Percentiles rank a stretch among this genome's conserved stretches.
Evolutionary conservation across 202 grass and related monocot species (phyloP).

Genomic region (Sporobolus alterniflorus): DNA sequence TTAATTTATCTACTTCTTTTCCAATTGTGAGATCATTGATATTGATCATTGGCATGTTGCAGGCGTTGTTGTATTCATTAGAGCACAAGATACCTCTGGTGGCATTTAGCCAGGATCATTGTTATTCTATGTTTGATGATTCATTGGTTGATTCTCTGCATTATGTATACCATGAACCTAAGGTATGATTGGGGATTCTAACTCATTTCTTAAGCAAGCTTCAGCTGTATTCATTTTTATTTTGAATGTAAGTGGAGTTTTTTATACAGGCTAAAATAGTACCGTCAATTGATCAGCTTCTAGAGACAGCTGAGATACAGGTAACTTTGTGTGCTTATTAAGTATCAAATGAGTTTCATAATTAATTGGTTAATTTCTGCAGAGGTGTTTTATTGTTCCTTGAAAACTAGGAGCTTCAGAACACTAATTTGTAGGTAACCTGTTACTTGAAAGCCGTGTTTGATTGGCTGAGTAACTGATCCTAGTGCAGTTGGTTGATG

Average conservation of each 20-base stretch:
- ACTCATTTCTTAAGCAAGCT: slow-evolving; percentile 15
- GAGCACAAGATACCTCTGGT: slow-evolving; percentile 86
- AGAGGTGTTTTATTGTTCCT: background rate
- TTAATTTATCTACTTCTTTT: slow-evolving; percentile 9
- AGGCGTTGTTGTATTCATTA: slow-evolving; percentile 88
- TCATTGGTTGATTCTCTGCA: slow-evolving; percentile 92
- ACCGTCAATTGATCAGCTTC: slow-evolving; percentile 73
- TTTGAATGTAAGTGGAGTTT: slow-evolving; percentile 39
- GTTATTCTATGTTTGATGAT: slow-evolving; percentile 88
- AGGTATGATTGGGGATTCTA: slow-evolving; percentile 49
- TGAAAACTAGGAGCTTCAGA: slow-evolving; percentile 1
- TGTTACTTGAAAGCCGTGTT: background rate
- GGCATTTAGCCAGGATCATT: slow-evolving; percentile 92
- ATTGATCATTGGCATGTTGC: slow-evolving; percentile 32
- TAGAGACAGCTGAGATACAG: slow-evolving; percentile 83
- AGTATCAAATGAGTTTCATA: slow-evolving; percentile 5
- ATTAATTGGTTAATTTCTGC: slow-evolving; percentile 4
- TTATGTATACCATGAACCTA: slow-evolving; percentile 87
- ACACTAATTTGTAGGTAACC: background rate
- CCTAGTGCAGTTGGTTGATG: background rate
- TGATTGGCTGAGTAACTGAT: background rate
- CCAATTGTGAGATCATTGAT: slow-evolving; percentile 10
- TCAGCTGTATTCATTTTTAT: slow-evolving; percentile 15
- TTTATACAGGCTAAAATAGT: slow-evolving; percentile 81
- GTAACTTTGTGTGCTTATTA: slow-evolving; percentile 33